Base-by-base conservation (phyloP, 345 rosid genomes). In the Aquilaria yunnanensis region DNA sequence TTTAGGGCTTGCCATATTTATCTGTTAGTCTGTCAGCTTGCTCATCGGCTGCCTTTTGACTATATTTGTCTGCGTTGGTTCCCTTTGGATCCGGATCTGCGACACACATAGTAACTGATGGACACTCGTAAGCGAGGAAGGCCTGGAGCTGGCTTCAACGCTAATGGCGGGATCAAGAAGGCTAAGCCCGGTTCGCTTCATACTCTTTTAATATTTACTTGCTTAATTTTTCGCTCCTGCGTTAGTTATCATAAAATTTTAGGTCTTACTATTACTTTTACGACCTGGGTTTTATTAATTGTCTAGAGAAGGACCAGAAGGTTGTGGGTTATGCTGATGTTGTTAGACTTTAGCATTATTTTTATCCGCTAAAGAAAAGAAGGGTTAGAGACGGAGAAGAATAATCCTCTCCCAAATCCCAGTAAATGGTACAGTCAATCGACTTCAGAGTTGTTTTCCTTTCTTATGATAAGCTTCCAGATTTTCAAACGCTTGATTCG, bases 71-170 rank as follows among this genome's bases (percentile, higher is more conserved):
- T 50, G 0, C 33, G 59, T 60, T 4, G 53, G 59, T 58, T 2
- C 1, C 10, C 33, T 59, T 49, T 65, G 67, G 76, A 80, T 72
- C 74, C 66, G 70, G 76, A 75, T 75, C 80, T 77, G 51, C 10
- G 41, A 63, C 12, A 4, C 33, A 11, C 3, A 31, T 10, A 31
- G n/a, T 9, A 55, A 55, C 30, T 34, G 9, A 86, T 84, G 96
- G 96, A 84, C 66, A 58, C 63, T 43, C 85, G 93, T 57, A 91
- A 91, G 77, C 81, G 97, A 77, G 86, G 83, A 63, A 82, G 90
- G 64, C 43, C 74, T 50, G 88, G 83, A 47, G 75, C 76, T 72
- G 79, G 83, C 50, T 61, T 71, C 34, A 74, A 73, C 69, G 75
- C 75, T 55, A 91, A 88, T 81, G 96, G 97, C 47, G 87, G 87